Conservation (phyloP, 805 yeast species). For the Metschnikowia noctiluminum region DNA sequence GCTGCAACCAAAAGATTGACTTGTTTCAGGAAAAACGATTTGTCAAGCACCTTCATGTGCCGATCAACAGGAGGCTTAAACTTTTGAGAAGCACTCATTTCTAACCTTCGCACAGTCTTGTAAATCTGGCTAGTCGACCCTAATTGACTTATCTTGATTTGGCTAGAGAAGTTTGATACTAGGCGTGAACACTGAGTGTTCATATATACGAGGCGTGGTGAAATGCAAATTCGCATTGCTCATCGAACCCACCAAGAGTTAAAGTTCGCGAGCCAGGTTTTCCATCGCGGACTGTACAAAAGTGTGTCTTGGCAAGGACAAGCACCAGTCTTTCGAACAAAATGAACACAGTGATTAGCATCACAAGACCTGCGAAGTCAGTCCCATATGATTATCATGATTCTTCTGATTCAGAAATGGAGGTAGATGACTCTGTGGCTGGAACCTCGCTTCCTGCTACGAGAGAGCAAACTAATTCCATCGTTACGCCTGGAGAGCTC, state of each 20-base stretch:
- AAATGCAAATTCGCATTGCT: neutral
- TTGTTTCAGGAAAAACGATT: slow-evolving; percentile 55
- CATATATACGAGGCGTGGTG: neutral
- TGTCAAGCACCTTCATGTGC: slow-evolving; percentile 63
- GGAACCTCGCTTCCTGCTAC: slow-evolving; percentile 10
- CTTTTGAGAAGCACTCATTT: slow-evolving; percentile 23
- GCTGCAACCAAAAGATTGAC: slow-evolving; percentile 63
- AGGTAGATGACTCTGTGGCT: slow-evolving; percentile 15
- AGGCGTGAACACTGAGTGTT: neutral
- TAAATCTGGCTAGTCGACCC: slow-evolving; percentile 11
- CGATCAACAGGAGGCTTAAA: slow-evolving; percentile 67
- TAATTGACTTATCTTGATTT: neutral
- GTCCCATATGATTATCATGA: slow-evolving; percentile 36
- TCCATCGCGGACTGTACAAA: slow-evolving; percentile 16
- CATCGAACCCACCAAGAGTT: neutral
- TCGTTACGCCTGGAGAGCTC: slow-evolving; percentile 94
- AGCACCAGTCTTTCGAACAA: neutral
- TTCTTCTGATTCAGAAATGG: slow-evolving; percentile 33
- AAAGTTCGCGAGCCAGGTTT: neutral
- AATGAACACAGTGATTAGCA: slow-evolving; percentile 30
- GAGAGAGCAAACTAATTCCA: slow-evolving; percentile 18
- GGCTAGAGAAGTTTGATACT: neutral
- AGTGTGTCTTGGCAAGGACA: neutral
- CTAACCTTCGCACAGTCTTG: slow-evolving; percentile 26
- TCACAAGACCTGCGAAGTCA: slow-evolving; percentile 27